Evolutionary conservation across 805 yeast genomes (phyloP), one percentile per base, ranked within the genome.

Genomic region (Blastobotrys americana): DNA sequence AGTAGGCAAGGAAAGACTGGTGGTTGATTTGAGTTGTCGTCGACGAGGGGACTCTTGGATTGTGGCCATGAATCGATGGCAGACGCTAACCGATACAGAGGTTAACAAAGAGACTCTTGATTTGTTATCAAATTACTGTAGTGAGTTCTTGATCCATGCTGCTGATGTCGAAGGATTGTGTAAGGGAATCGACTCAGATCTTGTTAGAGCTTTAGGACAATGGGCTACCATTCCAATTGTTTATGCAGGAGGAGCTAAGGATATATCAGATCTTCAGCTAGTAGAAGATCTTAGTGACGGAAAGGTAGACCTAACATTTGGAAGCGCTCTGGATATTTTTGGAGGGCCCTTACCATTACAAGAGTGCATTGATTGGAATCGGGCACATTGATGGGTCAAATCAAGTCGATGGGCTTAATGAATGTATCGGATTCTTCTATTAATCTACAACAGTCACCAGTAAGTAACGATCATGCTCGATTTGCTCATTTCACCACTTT

Each of bases 61-160:
- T 28, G 98, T 93, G n/a, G 96, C 97, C 2, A 93, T 88, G 79
- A 89, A 93, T 65, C 84, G 88, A 64, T 93, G 99, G 99, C 97
- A 89, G 61, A 84, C 89, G 0, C 64, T 89, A 22, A 93, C 99
- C 0, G 72, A 73, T 34, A 72, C 80, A 37, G 73, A 67, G 44
- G 68, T 93, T 43, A 69, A 69, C 40, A 60, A 63, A 41, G 74
- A 73, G 20, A 73, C 83, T 21, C 73, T 93, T 47, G 59, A 55
- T 3, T 48, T 63, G 39, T 70, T 93, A 34, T 65, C 81, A 5
- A 45, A 69, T 40, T 85, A 82, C 64, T 86, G 97, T 56, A 74
- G 78, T 51, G 98, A 93, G 65, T 85, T 90, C 58, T 67, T 93
- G 43, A 82, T 93, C 15, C 99, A 93, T 66, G 98, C 98, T 2